Base-by-base conservation (phyloP, 2,329 filamentous ascomycete species). In the Colletotrichum trifolii region DNA sequence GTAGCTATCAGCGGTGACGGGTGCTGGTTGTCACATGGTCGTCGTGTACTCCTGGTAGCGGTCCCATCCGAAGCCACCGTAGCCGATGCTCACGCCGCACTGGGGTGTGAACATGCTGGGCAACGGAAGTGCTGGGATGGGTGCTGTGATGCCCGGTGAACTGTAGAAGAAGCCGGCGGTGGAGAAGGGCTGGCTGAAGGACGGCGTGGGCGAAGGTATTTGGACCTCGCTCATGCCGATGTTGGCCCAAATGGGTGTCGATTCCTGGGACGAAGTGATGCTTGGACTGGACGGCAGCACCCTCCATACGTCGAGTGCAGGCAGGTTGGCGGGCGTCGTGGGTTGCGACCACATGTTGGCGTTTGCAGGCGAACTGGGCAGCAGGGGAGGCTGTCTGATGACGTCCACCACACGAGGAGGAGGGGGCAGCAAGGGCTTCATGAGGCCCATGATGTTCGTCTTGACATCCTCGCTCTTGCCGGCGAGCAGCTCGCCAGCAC, bases 401-500 rank as follows among this genome's bases (percentile, higher is more conserved):
- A 97, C 89, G 77, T 97, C 94, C 77, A 97, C 89, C 70, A 97
- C 89, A 77, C 93, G 91, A 56, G 94, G 95, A 71, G 94, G 94
- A 64, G 93, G 89, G 54, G 91, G 94, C 67, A 96, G 87, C 69
- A 98, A 85, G 62, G 96, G 89, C 78, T 94, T 91, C 84, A 97
- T 94, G 74, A 98, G 85, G 72, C 86, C 88, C 83, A 92, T 87
- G 80, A 99, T 91, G 76, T 87, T 90, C 74, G 84, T 89, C 87
- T 97, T 97, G 79, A 97, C 95, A 72, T 97, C 94, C 71, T 97
- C 94, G 75, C 93, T 94, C 81, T 93, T 92, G 70, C 94, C 94
- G 74, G 91, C 91, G 67, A 98, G 88, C 70, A 99, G 85, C 82
- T 99, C 96, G 68, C 96, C 96, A 52, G 92, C 92, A 67, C 96